These are phyloP conservation scores for Ramaria rubella DNA, from an alignment of 768 basidiomycete genomes.

Conservation along the genomic window DNA sequence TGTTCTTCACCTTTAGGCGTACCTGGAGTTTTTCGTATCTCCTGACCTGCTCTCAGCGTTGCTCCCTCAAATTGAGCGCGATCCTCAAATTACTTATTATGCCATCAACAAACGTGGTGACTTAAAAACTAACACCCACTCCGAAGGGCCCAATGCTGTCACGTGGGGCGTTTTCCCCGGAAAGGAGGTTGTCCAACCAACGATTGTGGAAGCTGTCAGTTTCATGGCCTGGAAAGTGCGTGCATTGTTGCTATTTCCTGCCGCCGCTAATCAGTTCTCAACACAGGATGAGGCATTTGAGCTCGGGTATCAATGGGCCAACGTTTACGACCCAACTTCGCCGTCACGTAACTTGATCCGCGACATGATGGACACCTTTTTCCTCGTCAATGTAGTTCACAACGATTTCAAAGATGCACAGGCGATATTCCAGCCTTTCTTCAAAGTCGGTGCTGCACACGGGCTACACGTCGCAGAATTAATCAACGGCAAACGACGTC, in stretches of 20 bases:
- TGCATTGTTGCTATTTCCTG: neutral
- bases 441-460: constrained; percentile 65
- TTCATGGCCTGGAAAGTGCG: constrained; percentile 97
- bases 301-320: constrained; percentile 86
- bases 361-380: constrained; percentile 71
- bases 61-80: constrained; percentile 76
- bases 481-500: neutral
- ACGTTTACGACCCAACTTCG: constrained; percentile 73
- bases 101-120: constrained; percentile 96
- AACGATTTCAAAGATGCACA: constrained; percentile 86
- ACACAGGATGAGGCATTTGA: constrained; percentile 90
- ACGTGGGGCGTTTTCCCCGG: constrained; percentile 98
- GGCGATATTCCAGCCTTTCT: constrained; percentile 84
- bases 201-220: constrained; percentile 93
- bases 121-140: constrained; percentile 88
- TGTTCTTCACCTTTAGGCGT: constrained; percentile 50
- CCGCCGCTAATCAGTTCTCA: constrained; percentile 8
- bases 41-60: constrained; percentile 66
- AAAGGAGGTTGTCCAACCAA: constrained; percentile 94
- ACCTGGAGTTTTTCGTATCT: constrained; percentile 91
- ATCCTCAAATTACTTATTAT: constrained; percentile 89
- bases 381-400: constrained; percentile 93
- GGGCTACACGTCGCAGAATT: constrained; percentile 16
- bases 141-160: constrained; percentile 95
- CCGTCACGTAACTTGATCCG: constrained; percentile 68